Evolutionary conservation across 2,329 filamentous ascomycete genomes (phyloP).

Genomic region (Arthrocladium fulminans): DNA sequence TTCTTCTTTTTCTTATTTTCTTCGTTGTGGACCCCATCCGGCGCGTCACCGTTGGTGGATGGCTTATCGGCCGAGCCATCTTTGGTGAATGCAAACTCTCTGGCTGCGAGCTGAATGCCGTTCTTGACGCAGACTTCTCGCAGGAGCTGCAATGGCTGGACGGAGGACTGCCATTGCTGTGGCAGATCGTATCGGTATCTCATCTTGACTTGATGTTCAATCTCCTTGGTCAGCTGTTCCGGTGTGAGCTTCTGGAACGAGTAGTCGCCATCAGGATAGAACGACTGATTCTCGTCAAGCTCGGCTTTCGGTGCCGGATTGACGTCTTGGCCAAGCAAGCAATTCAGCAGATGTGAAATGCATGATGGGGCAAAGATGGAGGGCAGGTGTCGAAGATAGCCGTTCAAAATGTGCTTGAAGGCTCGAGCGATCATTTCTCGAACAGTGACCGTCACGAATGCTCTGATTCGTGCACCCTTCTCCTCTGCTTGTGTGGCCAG

Average conservation of each 20-base stretch:
- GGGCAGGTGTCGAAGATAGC: conserved; percentile 70
- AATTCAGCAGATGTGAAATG: conserved; percentile 84
- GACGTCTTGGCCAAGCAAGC: conserved; percentile 67
- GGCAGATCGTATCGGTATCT: conserved; percentile 71
- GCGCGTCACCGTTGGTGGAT: conserved; percentile 29
- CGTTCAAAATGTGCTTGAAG: conserved; percentile 85
- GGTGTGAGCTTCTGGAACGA: conserved; percentile 73
- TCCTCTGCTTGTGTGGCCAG: conserved; percentile 61
- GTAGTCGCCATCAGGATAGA: conserved; percentile 77
- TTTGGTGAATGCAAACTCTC: conserved; percentile 61
- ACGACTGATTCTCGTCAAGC: conserved; percentile 60
- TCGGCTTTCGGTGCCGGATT: conserved; percentile 73
- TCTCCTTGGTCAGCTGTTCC: conserved; percentile 56
- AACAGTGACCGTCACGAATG: conserved; percentile 65
- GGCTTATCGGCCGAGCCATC: conserved; percentile 27
- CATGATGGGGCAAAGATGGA: conserved; percentile 71
- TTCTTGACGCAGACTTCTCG: conserved; percentile 84
- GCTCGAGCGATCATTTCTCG: conserved; percentile 94
- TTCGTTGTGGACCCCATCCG: conserved; percentile 27
- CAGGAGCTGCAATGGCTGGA: conserved; percentile 73
- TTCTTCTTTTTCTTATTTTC: conserved; percentile 52
- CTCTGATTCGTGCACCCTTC: conserved; percentile 62
- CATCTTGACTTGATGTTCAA: conserved; percentile 61
- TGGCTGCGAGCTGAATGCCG: conserved; percentile 76
- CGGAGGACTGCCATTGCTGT: conserved; percentile 55